Conservation (phyloP, 2,329 filamentous ascomycete species). For the Epichloe sylvatica region DNA sequence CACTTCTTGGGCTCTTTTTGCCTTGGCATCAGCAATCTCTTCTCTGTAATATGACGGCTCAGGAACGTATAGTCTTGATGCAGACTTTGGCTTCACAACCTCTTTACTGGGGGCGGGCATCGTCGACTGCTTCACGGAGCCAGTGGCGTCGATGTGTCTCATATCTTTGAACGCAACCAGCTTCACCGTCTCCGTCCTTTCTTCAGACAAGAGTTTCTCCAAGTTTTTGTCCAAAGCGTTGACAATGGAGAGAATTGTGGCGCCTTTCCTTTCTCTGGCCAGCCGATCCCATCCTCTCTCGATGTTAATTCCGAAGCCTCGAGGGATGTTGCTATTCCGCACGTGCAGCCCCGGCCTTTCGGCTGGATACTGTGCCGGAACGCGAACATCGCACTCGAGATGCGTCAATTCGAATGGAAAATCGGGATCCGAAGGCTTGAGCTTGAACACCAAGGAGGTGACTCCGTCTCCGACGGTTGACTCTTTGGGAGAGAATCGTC, state of each 20-base stretch:
- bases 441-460: conserved; percentile 47
- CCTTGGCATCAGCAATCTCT: conserved; percentile 48
- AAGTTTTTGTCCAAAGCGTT: conserved; percentile 60
- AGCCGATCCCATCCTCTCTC: conserved; percentile 59
- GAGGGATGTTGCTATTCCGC: conserved; percentile 53
- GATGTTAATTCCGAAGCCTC: conserved; percentile 62
- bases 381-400: conserved; percentile 51
- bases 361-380: conserved; percentile 51
- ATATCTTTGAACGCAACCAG: conserved; percentile 48
- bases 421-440: conserved; percentile 66
- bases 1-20: conserved; percentile 49
- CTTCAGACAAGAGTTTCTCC: conserved; percentile 53
- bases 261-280: conserved; percentile 36
- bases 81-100: conserved; percentile 6
- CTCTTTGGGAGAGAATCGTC: conserved; percentile 44
- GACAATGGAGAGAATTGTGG: conserved; percentile 51
- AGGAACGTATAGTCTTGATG: conserved; percentile 21
- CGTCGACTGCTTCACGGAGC: not conserved
- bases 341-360: conserved; percentile 46
- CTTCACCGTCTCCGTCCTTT: conserved; percentile 60
- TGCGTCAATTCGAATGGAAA: conserved; percentile 65
- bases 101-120: conserved; percentile 1
- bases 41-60: conserved; percentile 40
- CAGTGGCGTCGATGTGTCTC: conserved; percentile 26
- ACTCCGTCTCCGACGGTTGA: conserved; percentile 30